Evolutionary conservation across 2,329 filamentous ascomycete genomes (phyloP), one percentile per base, ranked within the genome.

Genomic region (Calonectria montana): DNA sequence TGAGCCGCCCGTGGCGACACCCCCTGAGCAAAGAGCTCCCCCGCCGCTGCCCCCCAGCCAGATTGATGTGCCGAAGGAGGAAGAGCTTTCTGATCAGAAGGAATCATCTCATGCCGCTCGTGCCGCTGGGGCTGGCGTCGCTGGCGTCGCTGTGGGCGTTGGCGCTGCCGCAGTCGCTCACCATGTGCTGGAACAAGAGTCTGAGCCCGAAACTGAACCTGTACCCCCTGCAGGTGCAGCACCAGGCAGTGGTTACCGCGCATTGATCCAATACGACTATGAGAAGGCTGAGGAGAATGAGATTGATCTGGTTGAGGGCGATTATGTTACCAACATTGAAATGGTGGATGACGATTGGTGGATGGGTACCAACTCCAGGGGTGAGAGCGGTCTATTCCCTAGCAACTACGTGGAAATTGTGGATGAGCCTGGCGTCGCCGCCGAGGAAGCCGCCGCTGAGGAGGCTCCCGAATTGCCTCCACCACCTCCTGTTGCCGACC

Each of bases 261-360:
- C 97, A 1, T 80, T 97, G 69, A 91, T 97, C 41, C 92, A 97
- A 80, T 99, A 97, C 82, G 97, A 99, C 82, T 99, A 99, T 81
- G 96, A 98, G 80, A 98, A 97, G 85, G 95, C 95, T 1, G 97
- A 99, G 83, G 96, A 98, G 76, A 99, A 99, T 80, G 97, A 99
- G 85, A 91, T 99, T 69, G 95, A 98, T 76, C 89, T 99, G 21
- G 88, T 90, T 29, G 97, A 99, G 84, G 96, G 96, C 74, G 94
- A 98, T 79, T 91, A 92, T 75, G 93, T 99, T 43, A 95, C 90
- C 27, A 93, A 98, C 81, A 98, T 99, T 79, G 95, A 98, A 74
- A 97, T 97, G 94, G 95, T 99, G 2, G 97, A 98, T 78, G 94
- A 97, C 64, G 96, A 99, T 82, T 99, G 97, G 97, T 99, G 97